Evolutionary conservation across 2,329 filamentous ascomycete genomes (phyloP).

Genomic region (Colletotrichum chlorophyti): DNA sequence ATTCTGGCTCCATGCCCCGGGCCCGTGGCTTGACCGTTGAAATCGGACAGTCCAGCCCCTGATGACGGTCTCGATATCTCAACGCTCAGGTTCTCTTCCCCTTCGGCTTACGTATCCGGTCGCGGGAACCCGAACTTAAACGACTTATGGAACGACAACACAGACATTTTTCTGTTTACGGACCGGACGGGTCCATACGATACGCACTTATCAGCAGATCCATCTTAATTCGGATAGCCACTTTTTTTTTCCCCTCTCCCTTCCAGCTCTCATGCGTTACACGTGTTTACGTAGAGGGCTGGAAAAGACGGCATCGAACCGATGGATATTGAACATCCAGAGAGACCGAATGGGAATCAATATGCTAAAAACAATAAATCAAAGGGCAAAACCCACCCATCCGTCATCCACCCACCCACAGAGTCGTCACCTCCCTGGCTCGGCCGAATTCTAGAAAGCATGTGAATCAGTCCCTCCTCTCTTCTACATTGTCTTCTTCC

Average conservation of each 20-base stretch:
- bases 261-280: no score
- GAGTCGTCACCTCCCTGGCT: no score
- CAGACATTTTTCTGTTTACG: constrained; percentile 6
- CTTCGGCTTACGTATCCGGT: no score
- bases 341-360: background rate
- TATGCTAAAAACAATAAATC: background rate
- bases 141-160: constrained; percentile 6
- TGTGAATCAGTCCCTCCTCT: constrained; percentile 11
- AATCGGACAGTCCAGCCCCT: constrained; percentile 3
- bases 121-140: constrained; percentile 22
- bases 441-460: background rate
- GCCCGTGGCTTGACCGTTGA: background rate
- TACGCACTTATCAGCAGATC: constrained; percentile 17
- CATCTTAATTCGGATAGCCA: no score
- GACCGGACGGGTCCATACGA: constrained; percentile 13
- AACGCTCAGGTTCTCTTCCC: no score
- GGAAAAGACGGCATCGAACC: constrained; percentile 11
- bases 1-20: no score
- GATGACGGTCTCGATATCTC: no score
- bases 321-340: no score
- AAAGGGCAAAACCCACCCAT: background rate
- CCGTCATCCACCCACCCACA: no score
- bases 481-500: no score
- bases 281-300: background rate
- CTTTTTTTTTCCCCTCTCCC: background rate